Evolutionary conservation across 2,329 filamentous ascomycete genomes (phyloP), one percentile per base, ranked within the genome.

Genomic region (Penicillium sp.): DNA sequence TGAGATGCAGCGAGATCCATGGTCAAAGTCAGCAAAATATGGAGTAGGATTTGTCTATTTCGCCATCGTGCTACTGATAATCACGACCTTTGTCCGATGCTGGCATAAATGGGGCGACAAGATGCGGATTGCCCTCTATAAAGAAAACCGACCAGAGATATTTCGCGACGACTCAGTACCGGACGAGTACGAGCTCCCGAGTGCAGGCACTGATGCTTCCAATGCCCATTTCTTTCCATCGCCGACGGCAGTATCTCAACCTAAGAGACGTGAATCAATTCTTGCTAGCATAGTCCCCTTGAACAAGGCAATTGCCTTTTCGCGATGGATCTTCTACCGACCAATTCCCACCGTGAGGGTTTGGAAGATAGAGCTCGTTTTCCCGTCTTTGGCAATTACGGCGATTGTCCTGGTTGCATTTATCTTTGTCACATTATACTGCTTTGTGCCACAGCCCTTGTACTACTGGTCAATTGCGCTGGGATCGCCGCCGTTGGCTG

Each of bases 81-180:
- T 84, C 51, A 86, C 92, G 5, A 77, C 88, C 11, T 67, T 88
- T 11, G 79, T 93, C 69, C 86, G 91, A 62, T 81, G 89, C 69
- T 96, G 92, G 80, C 89, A 96, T 73, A 87, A 88, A 64, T 96
- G 91, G 88, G 91, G 92, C 65, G 92, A 97, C 78, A 95, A 94
- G 77, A 90, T 96, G 62, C 85, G 92, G 63, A 89, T 92, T 63
- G 92, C 91, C 60, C 84, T 94, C 57, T 90, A 94, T 77, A 93
- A 95, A 76, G 87, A 94, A 69, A 86, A 90, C 70, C 81, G 90
- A 65, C 82, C 89, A 68, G 82, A 86, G 84, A 70, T 82, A 72
- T 79, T 48, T 61, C 82, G 44, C 81, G 85, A 74, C 62, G 76
- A 75, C 19, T 82, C 82, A 54, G 81, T 81, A 19, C 78, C 81